Evolutionary conservation across 139 green algal genomes (phyloP), one percentile per base, ranked within the genome.

Genomic region (Tetradesmus obliquus): DNA sequence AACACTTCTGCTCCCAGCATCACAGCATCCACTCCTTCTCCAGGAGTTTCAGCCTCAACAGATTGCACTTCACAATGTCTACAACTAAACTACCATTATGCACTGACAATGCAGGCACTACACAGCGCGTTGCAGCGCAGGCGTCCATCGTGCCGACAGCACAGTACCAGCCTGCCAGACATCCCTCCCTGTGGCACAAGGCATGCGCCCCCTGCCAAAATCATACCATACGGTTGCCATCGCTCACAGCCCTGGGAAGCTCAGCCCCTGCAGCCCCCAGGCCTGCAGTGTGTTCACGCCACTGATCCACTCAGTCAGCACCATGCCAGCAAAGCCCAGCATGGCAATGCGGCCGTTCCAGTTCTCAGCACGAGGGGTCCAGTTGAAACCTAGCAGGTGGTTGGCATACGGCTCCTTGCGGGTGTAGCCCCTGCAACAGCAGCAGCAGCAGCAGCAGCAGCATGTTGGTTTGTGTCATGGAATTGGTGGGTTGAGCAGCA

Each of bases 331-430:
- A 54, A 89, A 89, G 13, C 84, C 84, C 24, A 89, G 32, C 84
- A 89, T 89, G 24, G 84, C 84, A 12, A 89, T 55, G 22, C 84
- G 62, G 3, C 84, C 84, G 20, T 89, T 89, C 84, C 84, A 89
- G 84, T 89, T 89, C 62, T 89, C 84, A 62, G 84, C 84, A 13
- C 74, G n/a, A 6, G 84, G 84, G 3, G 60, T 89, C 84, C 84
- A 89, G 84, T 81, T 81, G 5, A 89, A 81, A 15, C 84, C 84
- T 12, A 81, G 19, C 13, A 66, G 8, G 32, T 80, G 24, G 84
- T 89, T 89, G 32, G 84, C 60, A 51, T 55, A 89, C 17, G 62
- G 62, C 84, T 89, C 84, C 84, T 89, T 89, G 62, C 84, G 84
- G 4, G 84, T 89, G 62, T 81, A 89, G 4, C 84, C 84, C 24